These are phyloP conservation scores for Barnettozyma botsteinii DNA, from an alignment of 805 yeast genomes.

Conservation along the genomic window DNA sequence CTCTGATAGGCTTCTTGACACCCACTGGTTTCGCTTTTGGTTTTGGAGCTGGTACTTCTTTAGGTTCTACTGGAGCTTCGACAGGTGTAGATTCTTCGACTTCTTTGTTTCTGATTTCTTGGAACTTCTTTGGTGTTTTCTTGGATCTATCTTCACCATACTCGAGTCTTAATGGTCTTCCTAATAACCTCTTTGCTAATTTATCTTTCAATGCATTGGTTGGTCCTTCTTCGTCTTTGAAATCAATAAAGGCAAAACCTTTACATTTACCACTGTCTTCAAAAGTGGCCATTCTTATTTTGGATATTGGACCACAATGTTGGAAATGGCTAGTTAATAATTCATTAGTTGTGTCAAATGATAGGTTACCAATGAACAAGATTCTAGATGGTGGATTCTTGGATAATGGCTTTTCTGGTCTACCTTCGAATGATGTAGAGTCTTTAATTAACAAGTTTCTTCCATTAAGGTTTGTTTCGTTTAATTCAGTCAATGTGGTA, in stretches of 20 bases:
- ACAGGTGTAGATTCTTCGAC: constrained; percentile 15
- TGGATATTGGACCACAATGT: constrained; percentile 82
- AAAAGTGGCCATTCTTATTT: constrained; percentile 95
- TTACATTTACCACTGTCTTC: constrained; percentile 95
- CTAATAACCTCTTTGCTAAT: constrained; percentile 56
- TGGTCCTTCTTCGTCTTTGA: constrained; percentile 73
- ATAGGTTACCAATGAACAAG: constrained; percentile 85
- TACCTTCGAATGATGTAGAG: constrained; percentile 76
- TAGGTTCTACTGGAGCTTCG: constrained; percentile 3
- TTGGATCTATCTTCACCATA: constrained; percentile 93
- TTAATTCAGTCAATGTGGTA: constrained; percentile 50
- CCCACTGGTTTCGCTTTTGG: constrained; percentile 15
- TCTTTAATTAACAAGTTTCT: constrained; percentile 82
- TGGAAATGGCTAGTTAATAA: constrained; percentile 74
- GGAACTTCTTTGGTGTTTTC: constrained; percentile 34
- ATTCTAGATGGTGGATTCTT: constrained; percentile 87
- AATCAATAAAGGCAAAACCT: constrained; percentile 92
- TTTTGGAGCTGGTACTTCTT: constrained; percentile 13
- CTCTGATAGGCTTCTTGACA: constrained; percentile 24
- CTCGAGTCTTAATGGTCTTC: constrained; percentile 78
- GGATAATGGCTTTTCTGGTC: constrained; percentile 56
- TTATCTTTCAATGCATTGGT: constrained; percentile 76
- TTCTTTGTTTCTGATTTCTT: constrained; percentile 24
- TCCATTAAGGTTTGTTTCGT: constrained; percentile 73
- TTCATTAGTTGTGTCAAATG: constrained; percentile 87